Base-by-base conservation (phyloP, 352 stramenopile genomes). In the Pythium phragmitis region DNA sequence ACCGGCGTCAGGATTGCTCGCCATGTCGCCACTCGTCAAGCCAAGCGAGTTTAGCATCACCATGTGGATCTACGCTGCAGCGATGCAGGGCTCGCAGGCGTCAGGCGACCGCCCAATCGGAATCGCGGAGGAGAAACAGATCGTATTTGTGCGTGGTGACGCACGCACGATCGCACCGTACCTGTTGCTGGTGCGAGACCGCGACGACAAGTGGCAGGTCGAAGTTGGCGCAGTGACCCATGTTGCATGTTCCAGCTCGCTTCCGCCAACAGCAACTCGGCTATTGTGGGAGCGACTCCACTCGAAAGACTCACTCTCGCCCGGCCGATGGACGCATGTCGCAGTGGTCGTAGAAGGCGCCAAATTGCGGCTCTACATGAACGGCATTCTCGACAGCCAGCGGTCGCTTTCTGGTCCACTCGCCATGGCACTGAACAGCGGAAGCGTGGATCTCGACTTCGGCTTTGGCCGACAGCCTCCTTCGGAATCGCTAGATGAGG, bases 281-380 rank as follows among this genome's bases (percentile, higher is more conserved):
- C 59, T 72, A n/a, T 7, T 82, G 9, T 80, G 72, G 62, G 82
- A 89, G 49, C 76, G 88, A 11, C 45, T 97, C 12, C 53, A 79
- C 7, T 92, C 88, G 14, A 97, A 97, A 67, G 78, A 83, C 21
- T 21, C 72, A 3, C 52, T 98, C n/a, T 42, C 64, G n/a, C 45
- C 65, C 11, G 72, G 85, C 11, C 79, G 64, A 36, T 98, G 93
- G 93, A 77, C 75, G 1, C 89, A 98, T 52, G 69, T 98, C 7
- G 85, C 86, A 4, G 58, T 98, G 5, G 87, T 97, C 11, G 63
- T 87, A 48, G 93, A 98, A 75, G 73, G 76, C 4, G 69, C 74
- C 7, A 97, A 98, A 58, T 54, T 98, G 7, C 82, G 88, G 3
- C 60, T 98, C 7, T 98, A 96, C 63, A 57, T 98, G 12, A 97